phyloP scores from a whole-genome alignment of 306 rosid genomes.

The Calophaca sinica region DNA sequence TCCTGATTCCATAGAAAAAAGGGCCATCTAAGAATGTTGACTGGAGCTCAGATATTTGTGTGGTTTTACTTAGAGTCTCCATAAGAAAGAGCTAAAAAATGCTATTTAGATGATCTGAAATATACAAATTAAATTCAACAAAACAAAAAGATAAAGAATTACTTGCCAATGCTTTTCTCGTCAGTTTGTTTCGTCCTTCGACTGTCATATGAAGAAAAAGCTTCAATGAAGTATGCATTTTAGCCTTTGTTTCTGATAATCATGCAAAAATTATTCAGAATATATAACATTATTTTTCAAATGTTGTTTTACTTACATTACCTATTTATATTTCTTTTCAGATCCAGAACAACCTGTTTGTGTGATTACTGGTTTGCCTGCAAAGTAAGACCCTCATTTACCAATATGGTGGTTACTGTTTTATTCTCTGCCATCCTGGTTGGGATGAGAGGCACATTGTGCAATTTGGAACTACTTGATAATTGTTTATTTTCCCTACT shows the following conservation, averaged over 20 bases:
- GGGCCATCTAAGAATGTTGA: slow-evolving; percentile 3
- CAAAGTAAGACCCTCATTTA: slow-evolving; percentile 75
- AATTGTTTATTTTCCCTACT: slow-evolving; percentile 10
- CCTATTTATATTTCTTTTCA: slow-evolving; percentile 51
- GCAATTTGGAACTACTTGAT: slow-evolving; percentile 35
- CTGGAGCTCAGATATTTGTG: not conserved
- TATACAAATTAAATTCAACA: slow-evolving; percentile 15
- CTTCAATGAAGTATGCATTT: not conserved
- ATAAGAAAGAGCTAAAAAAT: not conserved
- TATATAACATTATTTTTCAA: not conserved
- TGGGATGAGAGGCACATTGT: slow-evolving; percentile 28
- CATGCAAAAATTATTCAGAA: slow-evolving; percentile 12
- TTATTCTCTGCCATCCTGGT: slow-evolving; percentile 12
- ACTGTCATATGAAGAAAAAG: slow-evolving; percentile 19
- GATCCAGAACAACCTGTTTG: slow-evolving; percentile 90
- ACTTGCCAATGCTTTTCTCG: slow-evolving; percentile 12
- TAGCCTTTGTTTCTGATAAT: slow-evolving; percentile 37
- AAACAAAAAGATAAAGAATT: slow-evolving; percentile 14
- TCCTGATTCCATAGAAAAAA: slow-evolving; percentile 12
- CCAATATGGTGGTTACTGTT: slow-evolving; percentile 37
- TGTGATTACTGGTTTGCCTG: slow-evolving; percentile 89
- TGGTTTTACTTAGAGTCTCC: slow-evolving; percentile 9
- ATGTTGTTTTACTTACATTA: slow-evolving; percentile 22
- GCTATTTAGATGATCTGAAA: slow-evolving; percentile 5
- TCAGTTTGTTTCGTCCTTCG: not conserved